Conservation (phyloP, 768 basidiomycete genomes). For the Floccularia luteovirens region DNA sequence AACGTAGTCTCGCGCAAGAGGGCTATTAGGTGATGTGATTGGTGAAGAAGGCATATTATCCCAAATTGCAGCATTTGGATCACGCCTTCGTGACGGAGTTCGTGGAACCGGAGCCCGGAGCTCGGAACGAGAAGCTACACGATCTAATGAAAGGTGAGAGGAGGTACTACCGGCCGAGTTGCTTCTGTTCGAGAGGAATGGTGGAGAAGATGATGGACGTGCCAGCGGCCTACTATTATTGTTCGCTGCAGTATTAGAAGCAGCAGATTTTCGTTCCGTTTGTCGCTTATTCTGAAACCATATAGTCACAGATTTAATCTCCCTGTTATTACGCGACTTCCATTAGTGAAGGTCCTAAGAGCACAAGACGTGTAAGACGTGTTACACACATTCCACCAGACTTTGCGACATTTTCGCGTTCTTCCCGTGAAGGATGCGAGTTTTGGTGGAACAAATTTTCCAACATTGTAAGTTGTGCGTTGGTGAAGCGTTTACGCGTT, state of each 20-base stretch:
- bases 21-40: constrained; percentile 43
- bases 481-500: constrained; percentile 66
- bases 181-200: constrained; percentile 18
- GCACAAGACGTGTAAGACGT: neutral
- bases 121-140: constrained; percentile 48
- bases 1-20: constrained; percentile 37
- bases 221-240: constrained; percentile 12
- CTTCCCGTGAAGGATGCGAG: constrained; percentile 69
- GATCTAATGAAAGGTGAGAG: constrained; percentile 47
- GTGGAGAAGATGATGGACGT: constrained; percentile 21
- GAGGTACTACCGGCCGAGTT: constrained; percentile 15
- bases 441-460: constrained; percentile 67
- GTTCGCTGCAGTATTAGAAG: constrained; percentile 23
- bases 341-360: constrained; percentile 6
- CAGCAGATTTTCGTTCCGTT: constrained; percentile 50
- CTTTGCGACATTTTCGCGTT: constrained; percentile 56
- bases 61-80: constrained; percentile 33
- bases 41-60: constrained; percentile 63
- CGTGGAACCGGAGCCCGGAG: constrained; percentile 30
- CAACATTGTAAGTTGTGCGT: constrained; percentile 60
- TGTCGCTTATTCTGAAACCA: constrained; percentile 85
- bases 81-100: constrained; percentile 29
- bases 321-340: constrained; percentile 30
- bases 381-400: constrained; percentile 55
- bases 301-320: constrained; percentile 64